Percentiles rank a stretch among this genome's conserved stretches.
phyloP scores from a whole-genome alignment of 1,139 yeast species.

The Nakaseomyces uthaithaninus region DNA sequence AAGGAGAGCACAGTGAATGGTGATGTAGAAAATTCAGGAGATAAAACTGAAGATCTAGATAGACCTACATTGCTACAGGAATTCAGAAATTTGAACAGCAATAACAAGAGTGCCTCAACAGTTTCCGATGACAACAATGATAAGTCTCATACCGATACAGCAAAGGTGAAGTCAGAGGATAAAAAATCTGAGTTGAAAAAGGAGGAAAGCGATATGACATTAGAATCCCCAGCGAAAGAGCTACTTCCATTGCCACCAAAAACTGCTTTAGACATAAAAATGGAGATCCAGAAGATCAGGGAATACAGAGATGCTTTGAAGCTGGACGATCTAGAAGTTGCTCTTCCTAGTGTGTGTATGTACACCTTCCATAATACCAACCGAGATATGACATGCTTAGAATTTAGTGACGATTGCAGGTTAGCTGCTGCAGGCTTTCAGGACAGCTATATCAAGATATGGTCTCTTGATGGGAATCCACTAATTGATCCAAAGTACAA shows the following conservation, averaged over 20 bases:
- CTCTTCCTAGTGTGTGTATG: conserved; percentile 94
- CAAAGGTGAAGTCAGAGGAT: conserved; percentile 32
- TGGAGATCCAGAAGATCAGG: conserved; percentile 68
- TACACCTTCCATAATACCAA: conserved; percentile 95
- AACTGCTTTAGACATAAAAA: conserved; percentile 68
- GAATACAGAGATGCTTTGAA: conserved; percentile 72
- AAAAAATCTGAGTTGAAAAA: conserved; percentile 13
- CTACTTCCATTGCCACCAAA: conserved; percentile 77
- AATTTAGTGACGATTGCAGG: conserved; percentile 80
- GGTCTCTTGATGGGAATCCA: conserved; percentile 91
- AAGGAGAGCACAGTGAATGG: conserved; percentile 8
- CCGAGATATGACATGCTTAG: conserved; percentile 74
- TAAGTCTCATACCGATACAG: conserved; percentile 14
- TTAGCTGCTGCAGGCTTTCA: conserved; percentile 91
- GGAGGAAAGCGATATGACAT: conserved; percentile 14
- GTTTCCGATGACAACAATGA: conserved; percentile 13
- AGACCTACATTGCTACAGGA: conserved; percentile 41
- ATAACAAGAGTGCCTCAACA: conserved; percentile 4
- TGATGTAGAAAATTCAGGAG: conserved; percentile 19
- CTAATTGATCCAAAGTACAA: conserved; percentile 30
- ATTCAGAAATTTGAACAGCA: conserved; percentile 38
- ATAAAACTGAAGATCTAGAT: conserved; percentile 18
- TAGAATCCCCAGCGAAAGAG: conserved; percentile 69
- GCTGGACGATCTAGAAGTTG: conserved; percentile 59
- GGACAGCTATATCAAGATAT: conserved; percentile 79